phyloP scores from a whole-genome alignment of 257 asterid genomes.

The Solanum chmielewskii region DNA sequence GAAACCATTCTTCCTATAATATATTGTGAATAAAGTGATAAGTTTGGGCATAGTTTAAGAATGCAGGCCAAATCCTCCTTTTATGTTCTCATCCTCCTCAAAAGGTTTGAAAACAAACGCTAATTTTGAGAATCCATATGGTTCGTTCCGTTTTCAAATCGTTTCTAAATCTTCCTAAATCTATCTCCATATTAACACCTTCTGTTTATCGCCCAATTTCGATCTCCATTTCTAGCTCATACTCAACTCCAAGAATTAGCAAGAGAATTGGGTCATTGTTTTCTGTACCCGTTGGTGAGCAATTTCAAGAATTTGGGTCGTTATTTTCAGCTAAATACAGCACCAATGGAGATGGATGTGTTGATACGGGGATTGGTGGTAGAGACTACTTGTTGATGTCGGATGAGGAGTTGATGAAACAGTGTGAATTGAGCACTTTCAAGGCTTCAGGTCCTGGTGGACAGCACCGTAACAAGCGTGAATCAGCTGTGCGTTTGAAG shows the following conservation, averaged over 20 bases:
- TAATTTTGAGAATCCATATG: conserved; percentile 16
- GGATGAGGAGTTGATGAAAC: conserved; percentile 78
- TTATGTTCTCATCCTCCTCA: background rate
- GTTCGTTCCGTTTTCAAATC: conserved; percentile 30
- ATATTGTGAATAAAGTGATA: too few species aligned
- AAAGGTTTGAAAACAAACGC: background rate
- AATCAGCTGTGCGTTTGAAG: conserved; percentile 94
- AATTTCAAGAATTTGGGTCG: background rate
- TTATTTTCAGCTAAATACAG: conserved; percentile 16
- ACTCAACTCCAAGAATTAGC: background rate
- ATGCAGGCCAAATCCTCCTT: background rate
- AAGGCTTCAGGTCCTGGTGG: conserved; percentile 96
- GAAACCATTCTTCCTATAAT: too few species aligned
- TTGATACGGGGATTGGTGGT: conserved; percentile 21
- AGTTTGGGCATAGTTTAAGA: too few species aligned
- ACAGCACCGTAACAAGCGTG: conserved; percentile 97
- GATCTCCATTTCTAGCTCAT: background rate
- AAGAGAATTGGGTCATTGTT: background rate
- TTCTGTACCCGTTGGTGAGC: background rate
- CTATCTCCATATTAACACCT: conserved; percentile 12
- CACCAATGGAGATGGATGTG: conserved; percentile 1
- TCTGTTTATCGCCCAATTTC: background rate
- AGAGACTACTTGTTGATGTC: conserved; percentile 50
- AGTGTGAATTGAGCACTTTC: conserved; percentile 76
- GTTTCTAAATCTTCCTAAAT: conserved; percentile 24